Evolutionary conservation across 345 rosid genomes (phyloP).

Genomic region (Brassica rapa): DNA sequence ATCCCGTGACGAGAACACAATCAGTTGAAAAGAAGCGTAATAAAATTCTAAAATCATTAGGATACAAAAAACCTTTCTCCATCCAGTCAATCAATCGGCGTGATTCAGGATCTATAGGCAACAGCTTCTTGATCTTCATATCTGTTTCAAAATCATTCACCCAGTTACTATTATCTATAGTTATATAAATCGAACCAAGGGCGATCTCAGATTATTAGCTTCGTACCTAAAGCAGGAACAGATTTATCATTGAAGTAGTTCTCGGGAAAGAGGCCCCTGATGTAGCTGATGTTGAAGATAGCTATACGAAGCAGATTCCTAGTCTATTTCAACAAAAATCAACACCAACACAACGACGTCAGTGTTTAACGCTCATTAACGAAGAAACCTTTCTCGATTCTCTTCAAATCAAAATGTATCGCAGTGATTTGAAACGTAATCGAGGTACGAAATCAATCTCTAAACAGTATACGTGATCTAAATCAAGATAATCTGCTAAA

Average conservation of each 20-base stretch:
- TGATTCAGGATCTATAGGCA: constrained; percentile 96
- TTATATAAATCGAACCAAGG: neutral
- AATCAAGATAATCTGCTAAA: neutral
- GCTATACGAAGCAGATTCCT: constrained; percentile 94
- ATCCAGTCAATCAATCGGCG: constrained; percentile 97
- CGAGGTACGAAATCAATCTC: neutral
- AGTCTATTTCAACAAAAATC: constrained; percentile 49
- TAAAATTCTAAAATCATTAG: neutral
- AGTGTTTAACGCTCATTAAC: neutral
- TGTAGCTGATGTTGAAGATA: constrained; percentile 92
- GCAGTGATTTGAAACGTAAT: neutral
- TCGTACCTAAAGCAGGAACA: constrained; percentile 89
- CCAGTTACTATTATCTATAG: neutral
- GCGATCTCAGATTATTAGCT: constrained; percentile 22
- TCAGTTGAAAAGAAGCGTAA: neutral
- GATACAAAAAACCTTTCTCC: constrained; percentile 73
- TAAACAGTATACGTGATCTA: neutral
- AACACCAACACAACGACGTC: constrained; percentile 14
- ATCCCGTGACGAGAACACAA: constrained; percentile 8
- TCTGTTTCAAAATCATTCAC: constrained; percentile 45
- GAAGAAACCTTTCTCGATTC: constrained; percentile 16
- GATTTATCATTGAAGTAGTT: constrained; percentile 93
- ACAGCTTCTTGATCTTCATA: constrained; percentile 94
- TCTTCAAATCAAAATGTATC: neutral
- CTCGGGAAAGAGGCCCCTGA: constrained; percentile 95